Percentiles rank a stretch among this genome's conserved stretches.
Conservation (phyloP, 768 basidiomycete species). For the Leccinum olivaceopallidum region DNA sequence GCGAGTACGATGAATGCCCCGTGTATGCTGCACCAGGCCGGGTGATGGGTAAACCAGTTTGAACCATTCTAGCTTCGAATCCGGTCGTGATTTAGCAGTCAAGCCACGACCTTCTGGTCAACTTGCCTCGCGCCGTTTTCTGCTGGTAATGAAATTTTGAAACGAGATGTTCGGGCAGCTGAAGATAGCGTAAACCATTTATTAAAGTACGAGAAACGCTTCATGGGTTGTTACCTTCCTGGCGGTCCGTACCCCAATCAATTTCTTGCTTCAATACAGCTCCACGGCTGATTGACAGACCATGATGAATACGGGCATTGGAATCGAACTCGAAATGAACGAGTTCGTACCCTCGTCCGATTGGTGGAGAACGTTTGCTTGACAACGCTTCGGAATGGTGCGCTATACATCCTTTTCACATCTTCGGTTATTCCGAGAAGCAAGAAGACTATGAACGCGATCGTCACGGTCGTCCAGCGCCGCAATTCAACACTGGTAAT, state of each 20-base stretch:
- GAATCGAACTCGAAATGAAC: neutral
- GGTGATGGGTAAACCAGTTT: constrained; percentile 1
- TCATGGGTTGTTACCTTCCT: neutral
- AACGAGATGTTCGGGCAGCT: neutral
- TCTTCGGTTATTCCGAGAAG: constrained; percentile 21
- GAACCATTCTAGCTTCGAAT: neutral
- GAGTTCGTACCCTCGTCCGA: constrained; percentile 2
- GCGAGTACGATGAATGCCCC: neutral
- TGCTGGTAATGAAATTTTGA: neutral
- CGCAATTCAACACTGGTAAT: constrained; percentile 11
- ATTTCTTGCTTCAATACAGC: neutral
- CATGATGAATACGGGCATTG: neutral
- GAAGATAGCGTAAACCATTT: neutral
- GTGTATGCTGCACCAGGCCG: neutral
- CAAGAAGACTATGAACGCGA: constrained; percentile 16
- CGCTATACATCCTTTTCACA: constrained; percentile 14
- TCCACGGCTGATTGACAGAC: neutral
- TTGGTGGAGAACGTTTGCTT: neutral
- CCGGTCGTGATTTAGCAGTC: neutral
- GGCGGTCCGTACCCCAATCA: neutral
- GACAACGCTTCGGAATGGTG: constrained; percentile 1
- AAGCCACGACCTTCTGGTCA: neutral
- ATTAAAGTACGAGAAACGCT: neutral
- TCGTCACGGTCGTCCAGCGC: constrained; percentile 18
- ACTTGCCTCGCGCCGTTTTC: neutral